Conservation (phyloP, 2,329 filamentous ascomycete genomes). For the Aspergillus sp. region DNA sequence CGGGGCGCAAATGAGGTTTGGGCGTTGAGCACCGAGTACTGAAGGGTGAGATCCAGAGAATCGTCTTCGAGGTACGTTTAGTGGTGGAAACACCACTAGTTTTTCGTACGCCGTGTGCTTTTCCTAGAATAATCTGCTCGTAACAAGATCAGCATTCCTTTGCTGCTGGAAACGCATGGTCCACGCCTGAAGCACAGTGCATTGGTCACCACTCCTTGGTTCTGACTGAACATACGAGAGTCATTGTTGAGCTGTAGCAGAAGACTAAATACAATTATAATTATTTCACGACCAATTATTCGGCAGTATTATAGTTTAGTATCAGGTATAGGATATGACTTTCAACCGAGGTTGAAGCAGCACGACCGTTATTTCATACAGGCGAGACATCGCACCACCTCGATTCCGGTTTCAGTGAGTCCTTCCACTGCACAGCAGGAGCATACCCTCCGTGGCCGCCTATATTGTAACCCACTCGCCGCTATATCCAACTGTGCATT, state of each 20-base stretch:
- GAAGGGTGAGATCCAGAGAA: background rate
- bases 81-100: background rate
- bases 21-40: slow-evolving; percentile 51
- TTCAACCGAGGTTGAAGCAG: background rate
- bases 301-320: background rate
- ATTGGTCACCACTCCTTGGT: no score
- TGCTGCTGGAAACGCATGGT: no score
- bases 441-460: slow-evolving; percentile 40
- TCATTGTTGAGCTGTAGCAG: no score
- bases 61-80: no score
- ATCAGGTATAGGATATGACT: background rate
- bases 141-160: no score
- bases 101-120: no score
- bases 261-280: background rate
- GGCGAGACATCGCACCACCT: slow-evolving; percentile 44
- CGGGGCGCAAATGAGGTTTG: slow-evolving; percentile 85
- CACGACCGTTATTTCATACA: slow-evolving; percentile 30
- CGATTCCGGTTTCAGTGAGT: slow-evolving; percentile 40
- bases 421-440: slow-evolving; percentile 47
- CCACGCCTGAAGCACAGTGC: no score
- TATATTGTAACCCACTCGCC: slow-evolving; percentile 4
- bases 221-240: no score
- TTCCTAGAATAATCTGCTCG: no score
- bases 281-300: slow-evolving; percentile 18
- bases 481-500: slow-evolving; percentile 7